Conservation (phyloP, 2,329 filamentous ascomycete genomes). For the Microdochium paspali region DNA sequence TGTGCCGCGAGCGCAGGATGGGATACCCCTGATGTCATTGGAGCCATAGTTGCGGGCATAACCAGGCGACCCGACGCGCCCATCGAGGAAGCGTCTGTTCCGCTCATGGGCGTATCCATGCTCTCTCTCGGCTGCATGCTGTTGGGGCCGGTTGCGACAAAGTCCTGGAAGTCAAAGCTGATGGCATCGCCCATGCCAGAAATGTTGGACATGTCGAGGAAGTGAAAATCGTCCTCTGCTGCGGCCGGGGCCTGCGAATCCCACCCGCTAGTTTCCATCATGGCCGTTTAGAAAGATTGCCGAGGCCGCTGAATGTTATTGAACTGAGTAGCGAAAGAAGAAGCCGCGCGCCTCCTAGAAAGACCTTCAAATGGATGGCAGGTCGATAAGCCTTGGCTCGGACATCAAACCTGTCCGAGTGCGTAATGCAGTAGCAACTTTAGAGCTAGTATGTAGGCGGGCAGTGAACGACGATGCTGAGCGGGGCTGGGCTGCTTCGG, state of each 20-base stretch:
- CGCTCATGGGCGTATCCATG: conserved; percentile 41
- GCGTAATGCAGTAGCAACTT: too few species aligned
- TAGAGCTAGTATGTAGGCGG: too few species aligned
- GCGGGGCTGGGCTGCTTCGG: too few species aligned
- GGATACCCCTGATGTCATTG: conserved; percentile 35
- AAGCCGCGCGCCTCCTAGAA: too few species aligned
- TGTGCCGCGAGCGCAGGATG: conserved; percentile 36
- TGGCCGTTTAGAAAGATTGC: conserved; percentile 18
- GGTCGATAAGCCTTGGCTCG: too few species aligned
- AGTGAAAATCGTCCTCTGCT: conserved; percentile 54
- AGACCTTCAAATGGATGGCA: too few species aligned
- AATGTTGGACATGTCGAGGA: conserved; percentile 51
- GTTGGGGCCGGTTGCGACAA: conserved; percentile 28
- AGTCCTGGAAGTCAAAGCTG: conserved; percentile 51
- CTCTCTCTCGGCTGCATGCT: conserved; percentile 27
- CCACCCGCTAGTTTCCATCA: conserved; percentile 46
- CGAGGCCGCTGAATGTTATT: background rate
- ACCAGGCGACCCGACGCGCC: conserved; percentile 24
- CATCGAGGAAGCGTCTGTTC: conserved; percentile 28
- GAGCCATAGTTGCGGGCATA: conserved; percentile 34
- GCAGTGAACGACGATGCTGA: too few species aligned
- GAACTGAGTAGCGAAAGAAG: background rate
- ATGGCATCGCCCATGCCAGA: conserved; percentile 41
- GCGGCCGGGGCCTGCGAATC: conserved; percentile 43
- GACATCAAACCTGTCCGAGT: too few species aligned